Evolutionary conservation across 2,329 filamentous ascomycete genomes (phyloP).

Genomic region (Ceratocystis harringtonii): DNA sequence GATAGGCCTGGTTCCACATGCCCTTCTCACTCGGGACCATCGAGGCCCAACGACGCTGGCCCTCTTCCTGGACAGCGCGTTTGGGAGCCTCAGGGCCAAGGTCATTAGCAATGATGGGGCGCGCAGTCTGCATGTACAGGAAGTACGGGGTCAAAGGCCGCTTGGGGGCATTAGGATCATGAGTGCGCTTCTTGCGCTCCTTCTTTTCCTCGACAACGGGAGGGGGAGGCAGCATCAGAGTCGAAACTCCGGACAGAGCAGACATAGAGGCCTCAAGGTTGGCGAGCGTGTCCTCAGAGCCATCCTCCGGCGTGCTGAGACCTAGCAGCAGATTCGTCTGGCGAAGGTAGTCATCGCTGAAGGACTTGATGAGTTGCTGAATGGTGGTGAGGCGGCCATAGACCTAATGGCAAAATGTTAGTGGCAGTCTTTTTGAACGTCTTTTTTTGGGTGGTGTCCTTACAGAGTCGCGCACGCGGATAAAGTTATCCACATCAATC

Average conservation of each 20-base stretch:
- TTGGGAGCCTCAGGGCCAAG: conserved; percentile 62
- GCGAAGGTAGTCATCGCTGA: conserved; percentile 71
- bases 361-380: conserved; percentile 61
- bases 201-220: conserved; percentile 54
- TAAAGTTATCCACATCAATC: conserved; percentile 61
- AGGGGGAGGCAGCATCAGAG: conserved; percentile 25
- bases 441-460: conserved; percentile 27
- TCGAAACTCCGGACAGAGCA: conserved; percentile 32
- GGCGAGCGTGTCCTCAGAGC: conserved; percentile 31
- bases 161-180: conserved; percentile 90
- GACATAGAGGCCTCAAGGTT: conserved; percentile 37
- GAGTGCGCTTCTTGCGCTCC: conserved; percentile 75
- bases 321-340: conserved; percentile 75
- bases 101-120: conserved; percentile 65
- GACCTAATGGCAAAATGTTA: conserved; percentile 26
- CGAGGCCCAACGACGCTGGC: conserved; percentile 68
- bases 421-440: not conserved
- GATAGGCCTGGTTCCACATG: conserved; percentile 51
- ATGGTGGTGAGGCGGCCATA: conserved; percentile 55
- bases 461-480: conserved; percentile 70
- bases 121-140: conserved; percentile 79
- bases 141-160: conserved; percentile 89
- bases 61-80: conserved; percentile 76
- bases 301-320: conserved; percentile 37
- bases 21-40: conserved; percentile 62